These are phyloP conservation scores for Penicillium riverlandense DNA, from an alignment of 495 filamentous ascomycete genomes.

Conservation along the genomic window DNA sequence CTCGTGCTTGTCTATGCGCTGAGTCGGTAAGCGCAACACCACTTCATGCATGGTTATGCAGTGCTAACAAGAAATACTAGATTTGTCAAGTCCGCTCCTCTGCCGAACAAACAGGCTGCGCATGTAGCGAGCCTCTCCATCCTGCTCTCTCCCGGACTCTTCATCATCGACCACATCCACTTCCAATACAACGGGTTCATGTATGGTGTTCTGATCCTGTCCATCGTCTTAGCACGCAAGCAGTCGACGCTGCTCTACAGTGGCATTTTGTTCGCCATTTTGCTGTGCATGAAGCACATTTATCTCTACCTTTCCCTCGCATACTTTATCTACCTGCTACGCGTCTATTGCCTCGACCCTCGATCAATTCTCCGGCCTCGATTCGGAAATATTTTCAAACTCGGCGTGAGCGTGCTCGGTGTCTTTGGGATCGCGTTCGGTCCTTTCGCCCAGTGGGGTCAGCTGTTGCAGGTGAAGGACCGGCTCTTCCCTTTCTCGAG, in stretches of 20 bases:
- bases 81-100: constrained; percentile 61
- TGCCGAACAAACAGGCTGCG: constrained; percentile 61
- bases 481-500: constrained; percentile 90
- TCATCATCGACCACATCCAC: constrained; percentile 98
- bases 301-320: constrained; percentile 95
- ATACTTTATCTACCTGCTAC: constrained; percentile 87
- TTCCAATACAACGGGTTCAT: constrained; percentile 99
- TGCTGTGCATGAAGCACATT: constrained; percentile 95
- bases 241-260: constrained; percentile 69
- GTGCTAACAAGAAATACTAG: constrained; percentile 25
- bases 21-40: constrained; percentile 46
- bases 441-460: constrained; percentile 76
- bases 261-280: constrained; percentile 71
- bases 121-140: constrained; percentile 86
- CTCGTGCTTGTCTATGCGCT: constrained; percentile 80
- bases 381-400: constrained; percentile 71
- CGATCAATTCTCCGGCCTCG: constrained; percentile 69
- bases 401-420: constrained; percentile 61
- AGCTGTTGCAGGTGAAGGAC: constrained; percentile 79
- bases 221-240: constrained; percentile 72
- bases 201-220: constrained; percentile 82
- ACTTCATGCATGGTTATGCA: too few species aligned
- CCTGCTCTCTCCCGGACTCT: constrained; percentile 80
- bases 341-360: constrained; percentile 80
- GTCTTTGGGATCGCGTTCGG: constrained; percentile 85